These are phyloP conservation scores for Microcyclospora pomicola DNA, from an alignment of 2,329 filamentous ascomycete species.

Conservation along the genomic window DNA sequence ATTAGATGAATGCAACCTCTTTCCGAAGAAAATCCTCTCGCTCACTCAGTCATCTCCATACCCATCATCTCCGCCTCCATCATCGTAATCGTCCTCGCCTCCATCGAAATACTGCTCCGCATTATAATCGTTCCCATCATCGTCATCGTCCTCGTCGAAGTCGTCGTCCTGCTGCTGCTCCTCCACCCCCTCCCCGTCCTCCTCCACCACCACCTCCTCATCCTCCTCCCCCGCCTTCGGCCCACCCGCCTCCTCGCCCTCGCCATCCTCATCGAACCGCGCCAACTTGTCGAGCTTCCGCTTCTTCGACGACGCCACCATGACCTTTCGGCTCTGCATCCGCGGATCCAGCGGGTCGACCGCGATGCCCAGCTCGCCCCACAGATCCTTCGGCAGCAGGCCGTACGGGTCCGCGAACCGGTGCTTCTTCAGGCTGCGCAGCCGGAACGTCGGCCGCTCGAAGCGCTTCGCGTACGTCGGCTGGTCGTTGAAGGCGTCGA, in stretches of 20 bases:
- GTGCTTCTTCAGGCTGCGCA: constrained; percentile 35
- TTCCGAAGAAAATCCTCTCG: no score
- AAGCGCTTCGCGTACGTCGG: constrained; percentile 27
- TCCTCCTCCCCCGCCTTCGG: constrained; percentile 30
- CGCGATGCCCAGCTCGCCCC: constrained; percentile 26
- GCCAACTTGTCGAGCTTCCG: constrained; percentile 5
- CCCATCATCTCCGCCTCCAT: constrained; percentile 4
- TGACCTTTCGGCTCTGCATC: constrained; percentile 40
- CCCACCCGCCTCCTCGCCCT: constrained; percentile 19
- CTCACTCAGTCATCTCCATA: constrained; percentile 1
- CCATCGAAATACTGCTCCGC: constrained; percentile 34
- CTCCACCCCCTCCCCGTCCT: constrained; percentile 26
- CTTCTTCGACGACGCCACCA: background rate
- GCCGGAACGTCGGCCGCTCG: constrained; percentile 21
- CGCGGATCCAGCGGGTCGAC: no score
- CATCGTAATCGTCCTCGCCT: constrained; percentile 32
- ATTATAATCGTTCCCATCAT: constrained; percentile 41
- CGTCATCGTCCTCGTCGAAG: constrained; percentile 45
- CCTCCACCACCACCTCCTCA: constrained; percentile 59
- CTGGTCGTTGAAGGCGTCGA: constrained; percentile 40
- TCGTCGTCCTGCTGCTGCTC: constrained; percentile 20
- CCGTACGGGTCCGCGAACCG: constrained; percentile 35
- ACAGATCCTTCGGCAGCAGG: constrained; percentile 34
- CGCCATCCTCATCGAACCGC: constrained; percentile 5
- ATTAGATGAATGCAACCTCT: no score